phyloP scores from a whole-genome alignment of 768 basidiomycete species.

The Amanita polypyramis region DNA sequence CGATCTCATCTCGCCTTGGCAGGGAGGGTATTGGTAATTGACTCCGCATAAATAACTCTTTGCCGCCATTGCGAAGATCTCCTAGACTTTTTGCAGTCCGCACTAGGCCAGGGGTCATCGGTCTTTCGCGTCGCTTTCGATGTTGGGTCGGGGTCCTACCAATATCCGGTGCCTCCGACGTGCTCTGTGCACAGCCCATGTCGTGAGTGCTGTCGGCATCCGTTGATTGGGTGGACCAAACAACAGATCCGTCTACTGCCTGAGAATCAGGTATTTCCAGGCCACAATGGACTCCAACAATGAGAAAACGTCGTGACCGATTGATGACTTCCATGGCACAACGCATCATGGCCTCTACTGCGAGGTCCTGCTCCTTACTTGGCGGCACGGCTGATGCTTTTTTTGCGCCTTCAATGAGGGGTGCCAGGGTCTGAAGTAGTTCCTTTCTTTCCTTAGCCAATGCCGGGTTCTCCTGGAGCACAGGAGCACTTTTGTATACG shows the following conservation, averaged over 20 bases:
- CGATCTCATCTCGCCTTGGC: slow-evolving; percentile 18
- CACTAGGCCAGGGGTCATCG: background rate
- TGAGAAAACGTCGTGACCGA: slow-evolving; percentile 71
- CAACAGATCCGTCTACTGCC: slow-evolving; percentile 20
- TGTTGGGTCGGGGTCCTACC: slow-evolving; percentile 27
- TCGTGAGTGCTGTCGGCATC: background rate
- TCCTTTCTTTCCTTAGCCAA: slow-evolving; percentile 74
- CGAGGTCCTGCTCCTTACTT: slow-evolving; percentile 38
- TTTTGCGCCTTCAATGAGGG: slow-evolving; percentile 73
- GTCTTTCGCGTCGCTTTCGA: slow-evolving; percentile 18
- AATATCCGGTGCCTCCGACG: slow-evolving; percentile 3
- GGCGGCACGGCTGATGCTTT: slow-evolving; percentile 44
- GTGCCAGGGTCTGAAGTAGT: slow-evolving; percentile 71
- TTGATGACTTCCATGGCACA: slow-evolving; percentile 75
- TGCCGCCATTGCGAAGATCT: slow-evolving; percentile 27
- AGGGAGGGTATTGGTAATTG: slow-evolving; percentile 13
- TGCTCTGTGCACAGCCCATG: background rate
- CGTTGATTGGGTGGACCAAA: slow-evolving; percentile 18
- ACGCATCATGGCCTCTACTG: slow-evolving; percentile 71
- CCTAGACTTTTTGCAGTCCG: slow-evolving; percentile 41
- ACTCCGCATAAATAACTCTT: slow-evolving; percentile 11
- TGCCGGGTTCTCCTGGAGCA: slow-evolving; percentile 53
- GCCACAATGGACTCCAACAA: slow-evolving; percentile 66
- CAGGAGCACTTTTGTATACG: slow-evolving; percentile 67
- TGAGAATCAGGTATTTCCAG: slow-evolving; percentile 50